These are phyloP conservation scores for Penicillium atrosanguineum DNA, from an alignment of 495 filamentous ascomycete species.

Conservation along the genomic window DNA sequence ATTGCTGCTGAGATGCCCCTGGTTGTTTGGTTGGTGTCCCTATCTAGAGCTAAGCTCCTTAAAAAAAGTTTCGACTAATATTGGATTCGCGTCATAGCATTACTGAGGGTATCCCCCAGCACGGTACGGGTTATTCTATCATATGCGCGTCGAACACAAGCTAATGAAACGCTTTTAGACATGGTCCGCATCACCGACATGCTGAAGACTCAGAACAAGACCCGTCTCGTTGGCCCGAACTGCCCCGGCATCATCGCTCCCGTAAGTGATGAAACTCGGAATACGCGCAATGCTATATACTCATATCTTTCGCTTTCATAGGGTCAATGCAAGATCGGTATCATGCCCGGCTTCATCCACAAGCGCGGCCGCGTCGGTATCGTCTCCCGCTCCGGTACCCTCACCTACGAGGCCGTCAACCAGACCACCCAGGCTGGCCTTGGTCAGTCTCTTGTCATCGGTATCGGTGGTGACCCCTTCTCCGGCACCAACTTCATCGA, in stretches of 20 bases:
- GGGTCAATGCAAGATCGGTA: slow-evolving; percentile 99
- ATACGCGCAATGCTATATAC: background rate
- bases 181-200: slow-evolving; percentile 99
- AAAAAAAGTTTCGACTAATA: slow-evolving; percentile 9
- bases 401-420: slow-evolving; percentile 99
- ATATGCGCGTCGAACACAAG: slow-evolving; percentile 4
- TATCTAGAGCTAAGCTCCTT: slow-evolving; percentile 18
- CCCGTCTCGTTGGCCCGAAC: slow-evolving; percentile 93
- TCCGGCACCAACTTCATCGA: slow-evolving; percentile 99
- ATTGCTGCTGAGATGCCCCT: slow-evolving; percentile 88
- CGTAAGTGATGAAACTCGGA: slow-evolving; percentile 38
- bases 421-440: slow-evolving; percentile 96
- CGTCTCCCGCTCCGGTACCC: slow-evolving; percentile 94
- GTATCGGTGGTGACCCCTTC: slow-evolving; percentile 98
- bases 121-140: slow-evolving; percentile 57
- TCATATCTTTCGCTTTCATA: slow-evolving; percentile 30
- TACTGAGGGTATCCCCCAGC: slow-evolving; percentile 97
- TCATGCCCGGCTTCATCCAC: slow-evolving; percentile 99
- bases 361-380: slow-evolving; percentile 98
- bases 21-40: slow-evolving; percentile 70
- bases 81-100: slow-evolving; percentile 53
- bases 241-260: slow-evolving; percentile 97
- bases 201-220: slow-evolving; percentile 96
- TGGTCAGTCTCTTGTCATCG: slow-evolving; percentile 95
- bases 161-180: slow-evolving; percentile 54